Evolutionary conservation across 176 grass and related monocot genomes (phyloP), one percentile per base, ranked within the genome.

Genomic region (Lolium multiflorum): DNA sequence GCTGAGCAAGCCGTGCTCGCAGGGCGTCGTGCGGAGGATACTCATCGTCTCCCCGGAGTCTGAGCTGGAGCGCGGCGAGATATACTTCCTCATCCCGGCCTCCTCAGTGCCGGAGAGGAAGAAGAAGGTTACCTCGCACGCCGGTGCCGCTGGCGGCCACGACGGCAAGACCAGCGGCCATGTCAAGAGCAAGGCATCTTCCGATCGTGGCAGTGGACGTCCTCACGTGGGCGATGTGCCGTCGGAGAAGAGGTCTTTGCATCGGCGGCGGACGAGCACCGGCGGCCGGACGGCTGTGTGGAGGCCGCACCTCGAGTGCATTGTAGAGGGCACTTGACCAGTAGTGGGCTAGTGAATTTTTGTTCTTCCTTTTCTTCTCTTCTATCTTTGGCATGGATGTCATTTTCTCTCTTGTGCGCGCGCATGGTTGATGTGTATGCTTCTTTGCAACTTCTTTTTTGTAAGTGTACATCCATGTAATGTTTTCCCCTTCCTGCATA

Each of bases 71-170:
- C 93, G 96, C 26, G 96, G 96, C 16, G 79, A 87, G 79, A 93
- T 98, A 50, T 98, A 98, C 85, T 98, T 98, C 78, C 93, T 98
- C 77, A 88, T 98, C 50, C 96, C 96, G 16, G 85, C 62, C 1
- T 52, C 93, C 12, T 92, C 95, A 3, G 81, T 87, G 74, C 76
- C 88, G 74, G 91, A 91, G 71, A 87, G 65, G 84, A 88, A 75
- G 57, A 79, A 17, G 82, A 87, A 55, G 78, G 71, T 5, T 60
- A 16, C 69, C 82, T 5, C 41, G 13, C 3, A 20, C 24, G 68
- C 38, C 22, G 55, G 7, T 49, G 22, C 49, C 12, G 18, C 25
- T 64, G 58, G 41, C 28, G 77, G 73, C 62, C 21, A 31, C 57
- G 35, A 65, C 37, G 75, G 87, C 76, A 90, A 84, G 71, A 50